phyloP scores from a whole-genome alignment of 2,329 filamentous ascomycete genomes.

The Aspergillus sp. region DNA sequence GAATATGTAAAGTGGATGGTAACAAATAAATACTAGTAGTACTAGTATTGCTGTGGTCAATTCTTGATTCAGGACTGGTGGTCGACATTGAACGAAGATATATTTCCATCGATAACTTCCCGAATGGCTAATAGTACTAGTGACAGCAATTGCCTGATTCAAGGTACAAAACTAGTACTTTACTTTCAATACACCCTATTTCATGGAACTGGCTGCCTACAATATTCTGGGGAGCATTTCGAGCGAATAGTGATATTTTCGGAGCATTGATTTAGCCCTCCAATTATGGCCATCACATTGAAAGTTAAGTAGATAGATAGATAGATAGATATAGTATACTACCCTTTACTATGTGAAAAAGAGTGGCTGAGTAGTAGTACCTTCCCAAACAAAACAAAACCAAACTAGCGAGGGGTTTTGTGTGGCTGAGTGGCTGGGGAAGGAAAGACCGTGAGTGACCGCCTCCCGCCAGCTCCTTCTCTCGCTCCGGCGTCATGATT shows the following conservation, averaged over 20 bases:
- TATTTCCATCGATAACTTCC: too few relatives aligned
- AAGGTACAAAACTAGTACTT: not conserved
- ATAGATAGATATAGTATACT: too few relatives aligned
- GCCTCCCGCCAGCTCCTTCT: constrained; percentile 21
- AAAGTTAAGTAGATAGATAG: too few relatives aligned
- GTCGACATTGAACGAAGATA: too few relatives aligned
- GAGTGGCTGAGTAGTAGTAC: not conserved
- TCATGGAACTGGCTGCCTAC: not conserved
- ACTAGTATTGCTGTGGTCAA: too few relatives aligned
- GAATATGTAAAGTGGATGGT: too few relatives aligned
- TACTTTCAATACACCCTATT: not conserved
- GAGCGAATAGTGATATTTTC: not conserved
- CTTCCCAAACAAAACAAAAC: not conserved
- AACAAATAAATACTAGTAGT: too few relatives aligned
- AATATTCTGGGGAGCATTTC: too few relatives aligned
- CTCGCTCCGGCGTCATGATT: constrained; percentile 22
- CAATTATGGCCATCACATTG: not conserved
- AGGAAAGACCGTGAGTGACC: constrained; percentile 12
- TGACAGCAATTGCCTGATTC: too few relatives aligned
- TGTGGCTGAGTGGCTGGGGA: not conserved
- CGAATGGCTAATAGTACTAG: too few relatives aligned
- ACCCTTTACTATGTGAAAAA: not conserved
- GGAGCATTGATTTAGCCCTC: not conserved
- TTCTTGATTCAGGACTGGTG: too few relatives aligned
- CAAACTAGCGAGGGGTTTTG: not conserved